These are phyloP conservation scores for Hyphopichia wangnamkhiaoensis DNA, from an alignment of 1,139 yeast genomes.

Conservation along the genomic window DNA sequence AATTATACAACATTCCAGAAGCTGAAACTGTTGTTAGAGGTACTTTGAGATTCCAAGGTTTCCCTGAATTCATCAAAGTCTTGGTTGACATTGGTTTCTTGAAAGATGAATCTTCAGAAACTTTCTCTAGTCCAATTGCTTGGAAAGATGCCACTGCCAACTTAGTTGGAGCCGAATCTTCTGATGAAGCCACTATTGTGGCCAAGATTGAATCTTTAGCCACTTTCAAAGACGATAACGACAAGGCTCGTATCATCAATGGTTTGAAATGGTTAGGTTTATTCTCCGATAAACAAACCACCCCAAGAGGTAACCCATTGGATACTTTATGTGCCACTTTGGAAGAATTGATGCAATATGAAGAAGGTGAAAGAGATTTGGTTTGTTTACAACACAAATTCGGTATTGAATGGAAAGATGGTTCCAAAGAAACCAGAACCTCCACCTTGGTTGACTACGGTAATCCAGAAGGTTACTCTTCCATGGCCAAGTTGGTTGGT, in stretches of 20 bases:
- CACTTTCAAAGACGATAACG: conserved; percentile 76
- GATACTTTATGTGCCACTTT: conserved; percentile 96
- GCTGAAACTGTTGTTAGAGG: conserved; percentile 97
- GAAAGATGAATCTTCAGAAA: conserved; percentile 67
- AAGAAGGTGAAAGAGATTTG: conserved; percentile 91
- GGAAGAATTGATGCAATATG: conserved; percentile 95
- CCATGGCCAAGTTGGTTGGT: conserved; percentile 98
- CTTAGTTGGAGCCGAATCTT: conserved; percentile 72
- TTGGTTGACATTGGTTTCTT: conserved; percentile 92
- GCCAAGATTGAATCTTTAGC: conserved; percentile 78
- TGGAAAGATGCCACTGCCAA: conserved; percentile 89
- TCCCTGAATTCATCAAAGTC: conserved; percentile 96
- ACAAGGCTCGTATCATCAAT: conserved; percentile 79
- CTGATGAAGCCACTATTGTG: conserved; percentile 69
- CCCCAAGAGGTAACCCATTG: conserved; percentile 91
- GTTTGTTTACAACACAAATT: conserved; percentile 97
- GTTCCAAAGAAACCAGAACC: conserved; percentile 86
- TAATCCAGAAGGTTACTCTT: conserved; percentile 88
- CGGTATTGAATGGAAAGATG: conserved; percentile 96
- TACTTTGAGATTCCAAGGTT: conserved; percentile 95
- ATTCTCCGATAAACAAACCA: conserved; percentile 72
- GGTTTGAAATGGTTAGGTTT: conserved; percentile 96
- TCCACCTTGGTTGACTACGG: conserved; percentile 96
- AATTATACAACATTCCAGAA: conserved; percentile 91
- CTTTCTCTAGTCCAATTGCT: conserved; percentile 58